Evolutionary conservation across 2,329 filamentous ascomycete species (phyloP).

Genomic region (Pseudogymnoascus sp.): DNA sequence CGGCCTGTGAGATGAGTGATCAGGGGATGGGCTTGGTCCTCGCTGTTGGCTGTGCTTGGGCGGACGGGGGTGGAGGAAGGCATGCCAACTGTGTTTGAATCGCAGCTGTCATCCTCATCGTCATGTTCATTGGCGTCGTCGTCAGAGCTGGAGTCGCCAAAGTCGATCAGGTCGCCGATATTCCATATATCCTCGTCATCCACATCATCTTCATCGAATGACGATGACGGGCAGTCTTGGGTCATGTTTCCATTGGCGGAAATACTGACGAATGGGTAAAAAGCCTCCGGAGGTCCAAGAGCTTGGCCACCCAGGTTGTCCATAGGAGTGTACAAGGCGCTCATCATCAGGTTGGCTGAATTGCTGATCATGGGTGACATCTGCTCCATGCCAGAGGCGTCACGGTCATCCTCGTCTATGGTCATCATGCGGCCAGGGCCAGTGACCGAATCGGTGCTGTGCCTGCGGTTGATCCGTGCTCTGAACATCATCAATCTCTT

Average conservation of each 20-base stretch:
- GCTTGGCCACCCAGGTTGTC: slow-evolving; percentile 43
- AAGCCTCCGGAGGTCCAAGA: slow-evolving; percentile 68
- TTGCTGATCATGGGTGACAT: slow-evolving; percentile 53
- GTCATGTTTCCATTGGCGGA: slow-evolving; percentile 48
- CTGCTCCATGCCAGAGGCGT: slow-evolving; percentile 11
- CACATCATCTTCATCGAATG: slow-evolving; percentile 47
- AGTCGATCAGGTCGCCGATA: slow-evolving; percentile 67
- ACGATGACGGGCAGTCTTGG: slow-evolving; percentile 45
- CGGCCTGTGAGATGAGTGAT: slow-evolving; percentile 62
- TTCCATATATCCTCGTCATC: slow-evolving; percentile 59
- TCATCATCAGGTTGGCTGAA: slow-evolving; percentile 71
- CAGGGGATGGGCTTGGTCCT: slow-evolving; percentile 44
- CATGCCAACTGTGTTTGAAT: slow-evolving; percentile 37
- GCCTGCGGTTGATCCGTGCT: slow-evolving; percentile 27
- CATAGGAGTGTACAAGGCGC: slow-evolving; percentile 39
- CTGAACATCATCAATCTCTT: slow-evolving; percentile 36
- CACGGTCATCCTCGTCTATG: slow-evolving; percentile 32
- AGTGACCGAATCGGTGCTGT: slow-evolving; percentile 29
- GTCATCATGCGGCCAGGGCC: slow-evolving; percentile 24
- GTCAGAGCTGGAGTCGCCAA: slow-evolving; percentile 53
- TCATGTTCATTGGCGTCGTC: slow-evolving; percentile 50
- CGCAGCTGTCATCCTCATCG: slow-evolving; percentile 37
- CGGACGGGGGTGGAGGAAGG: slow-evolving; percentile 46
- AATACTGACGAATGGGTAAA: slow-evolving; percentile 58
- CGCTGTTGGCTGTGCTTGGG: slow-evolving; percentile 41